phyloP scores from a whole-genome alignment of 495 filamentous ascomycete genomes.

The Immersiella caudata region DNA sequence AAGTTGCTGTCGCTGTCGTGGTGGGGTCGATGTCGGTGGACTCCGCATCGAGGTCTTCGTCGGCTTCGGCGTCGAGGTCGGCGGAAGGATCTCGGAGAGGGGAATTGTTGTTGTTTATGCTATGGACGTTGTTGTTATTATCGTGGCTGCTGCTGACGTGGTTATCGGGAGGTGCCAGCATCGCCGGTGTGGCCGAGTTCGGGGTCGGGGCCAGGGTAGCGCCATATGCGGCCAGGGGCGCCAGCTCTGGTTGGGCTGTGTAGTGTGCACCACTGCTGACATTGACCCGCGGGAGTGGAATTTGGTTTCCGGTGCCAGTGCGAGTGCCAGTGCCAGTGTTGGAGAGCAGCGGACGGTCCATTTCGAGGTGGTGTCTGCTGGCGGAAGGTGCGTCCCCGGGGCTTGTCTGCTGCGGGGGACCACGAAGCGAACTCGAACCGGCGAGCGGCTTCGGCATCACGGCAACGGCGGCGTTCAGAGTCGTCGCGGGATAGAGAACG shows the following conservation, averaged over 20 bases:
- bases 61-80: not conserved
- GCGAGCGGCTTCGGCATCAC: slow-evolving; percentile 16
- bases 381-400: not conserved
- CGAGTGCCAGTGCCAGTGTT: slow-evolving; percentile 1
- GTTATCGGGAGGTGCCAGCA: not conserved
- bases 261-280: not conserved
- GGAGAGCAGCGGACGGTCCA: not conserved
- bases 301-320: not conserved
- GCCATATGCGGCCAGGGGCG: slow-evolving; percentile 21
- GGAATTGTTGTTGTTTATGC: not conserved
- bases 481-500: slow-evolving; percentile 1
- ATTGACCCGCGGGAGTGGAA: not conserved
- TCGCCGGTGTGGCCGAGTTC: slow-evolving; percentile 3
- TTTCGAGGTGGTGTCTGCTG: not conserved
- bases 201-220: slow-evolving; percentile 5
- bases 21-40: not conserved
- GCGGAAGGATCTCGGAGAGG: not conserved
- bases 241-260: not conserved
- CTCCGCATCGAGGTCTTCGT: not conserved
- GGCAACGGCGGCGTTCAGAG: slow-evolving; percentile 4
- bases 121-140: not conserved
- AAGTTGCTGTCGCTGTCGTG: not conserved
- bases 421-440: slow-evolving; percentile 10
- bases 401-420: not conserved
- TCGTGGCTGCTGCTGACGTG: not conserved